phyloP scores from a whole-genome alignment of 192 early-diverging fungal species.

The Mortierella antarctica region DNA sequence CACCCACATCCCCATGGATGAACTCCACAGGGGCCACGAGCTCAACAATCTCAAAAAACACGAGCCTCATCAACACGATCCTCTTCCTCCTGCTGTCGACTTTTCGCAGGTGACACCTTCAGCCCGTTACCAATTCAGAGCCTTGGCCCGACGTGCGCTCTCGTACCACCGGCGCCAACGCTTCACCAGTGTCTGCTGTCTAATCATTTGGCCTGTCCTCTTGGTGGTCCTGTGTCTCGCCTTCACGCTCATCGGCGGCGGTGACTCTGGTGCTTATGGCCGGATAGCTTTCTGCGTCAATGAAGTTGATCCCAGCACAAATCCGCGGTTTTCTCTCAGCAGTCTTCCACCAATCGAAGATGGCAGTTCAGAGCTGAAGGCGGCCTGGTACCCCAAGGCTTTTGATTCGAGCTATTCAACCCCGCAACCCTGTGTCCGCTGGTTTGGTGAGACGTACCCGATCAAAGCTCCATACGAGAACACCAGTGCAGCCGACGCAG shows the following conservation, averaged over 20 bases:
- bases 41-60: not conserved
- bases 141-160: conserved; percentile 28
- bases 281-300: conserved; percentile 22
- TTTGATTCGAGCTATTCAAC: not conserved
- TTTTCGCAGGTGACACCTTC: conserved; percentile 12
- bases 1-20: conserved; percentile 34
- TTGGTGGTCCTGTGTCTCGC: conserved; percentile 20
- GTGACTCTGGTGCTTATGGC: not conserved
- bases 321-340: not conserved
- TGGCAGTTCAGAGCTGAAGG: not conserved
- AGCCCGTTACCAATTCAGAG: conserved; percentile 36
- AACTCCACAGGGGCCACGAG: not conserved
- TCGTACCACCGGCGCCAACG: conserved; percentile 42
- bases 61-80: conserved; percentile 9
- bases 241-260: not conserved
- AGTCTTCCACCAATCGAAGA: not conserved
- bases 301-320: conserved; percentile 8
- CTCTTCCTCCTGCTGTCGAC: conserved; percentile 41
- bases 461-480: conserved; percentile 35
- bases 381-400: conserved; percentile 21
- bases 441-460: conserved; percentile 42
- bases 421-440: conserved; percentile 21
- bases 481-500: not conserved
- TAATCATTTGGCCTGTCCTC: conserved; percentile 32
- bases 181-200: conserved; percentile 16